phyloP scores from a whole-genome alignment of 805 yeast species.

The Metschnikowia cerradonensis region DNA sequence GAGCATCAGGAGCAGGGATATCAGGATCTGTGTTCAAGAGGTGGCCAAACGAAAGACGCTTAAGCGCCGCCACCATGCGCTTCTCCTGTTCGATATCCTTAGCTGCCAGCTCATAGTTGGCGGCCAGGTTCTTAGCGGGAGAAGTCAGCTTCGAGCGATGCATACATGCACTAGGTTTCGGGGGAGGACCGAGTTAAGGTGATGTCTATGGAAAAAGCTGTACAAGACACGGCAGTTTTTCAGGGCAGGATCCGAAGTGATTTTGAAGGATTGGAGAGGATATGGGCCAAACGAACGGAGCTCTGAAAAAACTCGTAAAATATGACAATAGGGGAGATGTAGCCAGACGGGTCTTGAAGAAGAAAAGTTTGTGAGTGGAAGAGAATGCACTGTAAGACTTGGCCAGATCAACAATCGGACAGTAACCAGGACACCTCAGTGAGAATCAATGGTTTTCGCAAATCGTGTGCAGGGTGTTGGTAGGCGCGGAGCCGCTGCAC shows the following conservation, averaged over 20 bases:
- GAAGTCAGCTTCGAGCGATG: constrained; percentile 8
- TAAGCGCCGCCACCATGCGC: constrained; percentile 67
- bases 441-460: constrained; percentile 6
- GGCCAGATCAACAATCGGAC: constrained; percentile 1
- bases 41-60: constrained; percentile 68
- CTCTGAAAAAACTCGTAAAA: neutral
- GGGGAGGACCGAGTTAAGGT: neutral
- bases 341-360: neutral
- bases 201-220: neutral
- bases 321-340: neutral
- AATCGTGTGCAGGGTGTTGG: constrained; percentile 5
- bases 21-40: constrained; percentile 66
- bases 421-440: constrained; percentile 2
- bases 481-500: constrained; percentile 2
- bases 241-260: neutral
- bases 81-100: constrained; percentile 73
- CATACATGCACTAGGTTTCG: constrained; percentile 1
- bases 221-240: neutral
- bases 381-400: neutral
- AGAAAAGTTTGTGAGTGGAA: neutral
- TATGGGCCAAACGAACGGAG: neutral
- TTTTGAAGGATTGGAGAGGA: neutral
- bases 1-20: constrained; percentile 43
- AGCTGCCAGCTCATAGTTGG: constrained; percentile 51
- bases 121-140: constrained; percentile 14